Conservation (phyloP, 2,329 filamentous ascomycete genomes). For the Stachybotrys chlorohalonatus region DNA sequence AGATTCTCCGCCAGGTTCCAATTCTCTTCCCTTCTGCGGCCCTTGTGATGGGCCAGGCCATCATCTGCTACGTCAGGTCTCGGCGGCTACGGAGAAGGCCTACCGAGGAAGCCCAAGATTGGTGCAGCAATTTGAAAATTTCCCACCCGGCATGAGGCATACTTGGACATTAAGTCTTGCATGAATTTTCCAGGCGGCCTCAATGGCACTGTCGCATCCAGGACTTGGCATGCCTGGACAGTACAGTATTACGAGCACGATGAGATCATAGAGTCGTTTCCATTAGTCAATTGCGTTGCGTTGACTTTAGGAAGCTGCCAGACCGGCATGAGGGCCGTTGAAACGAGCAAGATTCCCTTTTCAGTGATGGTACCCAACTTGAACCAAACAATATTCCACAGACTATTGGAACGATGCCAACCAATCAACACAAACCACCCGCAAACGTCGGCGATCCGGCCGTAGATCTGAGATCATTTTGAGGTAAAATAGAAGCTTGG, state of each 20-base stretch:
- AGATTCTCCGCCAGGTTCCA: not conserved
- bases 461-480: not conserved
- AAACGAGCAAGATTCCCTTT: not conserved
- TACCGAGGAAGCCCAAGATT: too few relatives aligned
- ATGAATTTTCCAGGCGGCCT: not conserved
- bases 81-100: too few relatives aligned
- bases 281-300: not conserved
- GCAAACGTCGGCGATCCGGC: not conserved
- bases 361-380: not conserved
- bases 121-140: too few relatives aligned
- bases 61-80: too few relatives aligned
- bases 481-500: not conserved
- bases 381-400: not conserved
- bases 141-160: too few relatives aligned
- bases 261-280: not conserved
- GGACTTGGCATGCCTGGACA: not conserved
- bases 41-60: too few relatives aligned
- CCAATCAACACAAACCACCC: not conserved
- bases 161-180: not conserved
- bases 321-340: not conserved
- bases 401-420: not conserved
- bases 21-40: too few relatives aligned
- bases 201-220: not conserved
- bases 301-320: not conserved
- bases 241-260: not conserved